Conservation (phyloP, 2,329 filamentous ascomycete genomes). For the Trichoderma afroharzianum region DNA sequence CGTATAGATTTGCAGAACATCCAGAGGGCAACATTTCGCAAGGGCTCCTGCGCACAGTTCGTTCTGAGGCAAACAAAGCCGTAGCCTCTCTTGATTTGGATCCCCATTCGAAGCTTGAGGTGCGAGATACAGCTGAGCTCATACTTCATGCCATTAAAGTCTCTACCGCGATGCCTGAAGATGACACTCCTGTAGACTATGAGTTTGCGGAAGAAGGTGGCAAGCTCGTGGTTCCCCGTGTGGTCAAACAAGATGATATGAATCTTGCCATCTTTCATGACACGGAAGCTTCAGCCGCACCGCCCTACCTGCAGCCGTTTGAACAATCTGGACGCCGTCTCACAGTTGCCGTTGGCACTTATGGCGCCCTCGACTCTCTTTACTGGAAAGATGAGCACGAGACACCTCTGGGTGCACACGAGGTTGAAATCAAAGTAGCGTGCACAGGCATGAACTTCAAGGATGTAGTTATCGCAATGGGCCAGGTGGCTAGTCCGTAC, state of each 20-base stretch:
- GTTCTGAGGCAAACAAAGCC: conserved; percentile 43
- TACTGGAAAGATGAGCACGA: conserved; percentile 38
- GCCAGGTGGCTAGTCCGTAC: conserved; percentile 33
- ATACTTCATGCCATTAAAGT: conserved; percentile 28
- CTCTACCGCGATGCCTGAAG: conserved; percentile 21
- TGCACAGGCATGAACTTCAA: conserved; percentile 44
- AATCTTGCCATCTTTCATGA: conserved; percentile 28
- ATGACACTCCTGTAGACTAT: conserved; percentile 25
- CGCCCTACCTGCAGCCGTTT: conserved; percentile 37
- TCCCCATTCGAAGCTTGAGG: conserved; percentile 30
- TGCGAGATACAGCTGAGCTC: conserved; percentile 30
- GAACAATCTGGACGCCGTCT: conserved; percentile 31
- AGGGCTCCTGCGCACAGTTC: conserved; percentile 43
- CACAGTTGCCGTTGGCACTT: conserved; percentile 37
- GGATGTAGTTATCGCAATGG: conserved; percentile 44
- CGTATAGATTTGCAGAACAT: conserved; percentile 34
- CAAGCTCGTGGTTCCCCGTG: conserved; percentile 28
- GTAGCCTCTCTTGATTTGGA: conserved; percentile 47
- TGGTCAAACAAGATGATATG: conserved; percentile 27
- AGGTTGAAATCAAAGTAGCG: conserved; percentile 43
- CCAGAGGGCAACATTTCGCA: conserved; percentile 43
- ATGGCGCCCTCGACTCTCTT: conserved; percentile 38
- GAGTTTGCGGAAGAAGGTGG: conserved; percentile 31
- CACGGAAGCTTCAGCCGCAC: conserved; percentile 23
- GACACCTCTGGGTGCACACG: conserved; percentile 30